Base-by-base conservation (phyloP, 2,329 filamentous ascomycete species). In the Arthrobotrys sinensis region DNA sequence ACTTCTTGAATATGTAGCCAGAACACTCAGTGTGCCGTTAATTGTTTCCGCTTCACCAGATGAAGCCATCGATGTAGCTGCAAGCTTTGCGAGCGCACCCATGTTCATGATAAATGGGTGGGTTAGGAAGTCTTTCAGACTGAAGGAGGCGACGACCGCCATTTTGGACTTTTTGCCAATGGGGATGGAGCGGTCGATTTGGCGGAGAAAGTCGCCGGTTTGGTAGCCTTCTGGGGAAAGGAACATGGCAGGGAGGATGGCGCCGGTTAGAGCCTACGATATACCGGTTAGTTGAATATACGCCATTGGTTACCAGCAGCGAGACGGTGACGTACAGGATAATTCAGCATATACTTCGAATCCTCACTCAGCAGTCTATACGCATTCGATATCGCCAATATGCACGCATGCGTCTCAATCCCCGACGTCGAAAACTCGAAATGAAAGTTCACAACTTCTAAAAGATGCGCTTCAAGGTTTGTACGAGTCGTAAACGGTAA, bases 171-270 rank as follows among this genome's bases (percentile, higher is more conserved):
- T 88, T 10, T 76, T 78, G 80, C 87, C 85, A 0, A 86, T 86
- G 1, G 87, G 85, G 24, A 93, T 86, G 81, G 96, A 92, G 12
- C 88, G 85, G 80, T 92, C 89, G 76, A 96, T 88, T 0, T 88
- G 87, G 0, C 88, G 88, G 2, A 97, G 86, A 80, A 97, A 95
- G 80, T 92, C 90, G 0, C 91, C 93, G 16, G 91, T 90, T 80
- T 91, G 89, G 63, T 96, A 90, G 0, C 93, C 93, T 82, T 94
- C 91, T 0, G 86, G 87, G 0, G 89, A 90, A 48, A 91, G 91
- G 5, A 91, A 90, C 8, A 93, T 88, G 0, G 91, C 89, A 66
- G 89, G 89, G 38, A 93, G 86, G 43, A 92, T 85, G 0, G 92
- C 86, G 0, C 93, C 92, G 8, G 97, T 86, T 19, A 97, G 85